Base-by-base conservation (phyloP, 768 basidiomycete genomes). In the Neoboletus magnificus region DNA sequence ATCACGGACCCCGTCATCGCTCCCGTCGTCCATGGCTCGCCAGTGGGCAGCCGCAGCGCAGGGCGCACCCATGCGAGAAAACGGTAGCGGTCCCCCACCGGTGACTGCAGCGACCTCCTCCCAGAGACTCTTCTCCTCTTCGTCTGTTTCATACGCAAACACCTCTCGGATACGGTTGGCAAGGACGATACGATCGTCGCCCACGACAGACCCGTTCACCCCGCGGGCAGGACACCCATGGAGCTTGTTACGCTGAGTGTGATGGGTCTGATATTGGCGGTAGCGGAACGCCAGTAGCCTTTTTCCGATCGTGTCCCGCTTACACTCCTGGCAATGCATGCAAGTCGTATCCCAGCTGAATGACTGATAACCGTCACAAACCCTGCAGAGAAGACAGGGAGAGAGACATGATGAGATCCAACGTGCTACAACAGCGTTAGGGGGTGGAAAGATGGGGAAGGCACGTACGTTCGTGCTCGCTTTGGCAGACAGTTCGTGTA, bases 91-190 rank as follows among this genome's bases (percentile, higher is more conserved):
- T 22, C 53, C 59, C 0, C 42, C 46, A 16, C 58, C 62, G 3
- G 67, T 69, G 40, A 55, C 62, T 30, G 61, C 65, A 40, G 63
- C 60, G 25, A 71, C 58, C 47, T 71, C 70, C 20, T 63, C 62
- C 67, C 69, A 72, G 15, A 71, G 48, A 45, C 48, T 57, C 45
- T 57, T 61, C 44, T 71, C 70, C 20, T 71, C 65, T 2, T 71
- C 70, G 30, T 64, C 60, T 32, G 58, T 30, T 18, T 56, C 68
- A 25, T 64, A 61, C 48, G 60, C 48, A 43, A 59, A 66, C 42
- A 7, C 54, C 35, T 66, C 58, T 0, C 64, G 57, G 18, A 59
- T 50, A 12, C 49, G 55, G 13, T 43, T 32, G 0, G 62, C 62
- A 1, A 54, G 48, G n/a, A 50, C 47, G 8, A 62, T 40, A 0